phyloP scores from a whole-genome alignment of 2,329 filamentous ascomycete species.

The Talaromyces sp. region DNA sequence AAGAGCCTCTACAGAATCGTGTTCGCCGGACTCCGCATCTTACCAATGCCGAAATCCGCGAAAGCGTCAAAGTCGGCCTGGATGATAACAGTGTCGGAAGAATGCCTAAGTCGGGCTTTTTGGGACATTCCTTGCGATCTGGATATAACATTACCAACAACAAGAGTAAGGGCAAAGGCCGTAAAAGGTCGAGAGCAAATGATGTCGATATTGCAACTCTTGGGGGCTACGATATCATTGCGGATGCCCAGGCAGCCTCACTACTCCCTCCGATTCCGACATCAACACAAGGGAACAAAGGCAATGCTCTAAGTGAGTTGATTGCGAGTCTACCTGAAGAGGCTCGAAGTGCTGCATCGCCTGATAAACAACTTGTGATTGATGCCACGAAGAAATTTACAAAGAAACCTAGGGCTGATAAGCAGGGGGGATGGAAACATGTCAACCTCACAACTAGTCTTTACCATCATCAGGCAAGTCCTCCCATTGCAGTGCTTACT shows the following conservation, averaged over 20 bases:
- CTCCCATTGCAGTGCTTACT: not conserved
- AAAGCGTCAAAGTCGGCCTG: conserved; percentile 4
- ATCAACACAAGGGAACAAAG: conserved; percentile 22
- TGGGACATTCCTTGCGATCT: not conserved
- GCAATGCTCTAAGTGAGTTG: conserved; percentile 29
- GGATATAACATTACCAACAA: not conserved
- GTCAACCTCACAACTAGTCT: conserved; percentile 30
- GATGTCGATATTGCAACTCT: conserved; percentile 21
- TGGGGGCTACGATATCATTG: conserved; percentile 19
- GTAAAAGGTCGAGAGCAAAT: conserved; percentile 4
- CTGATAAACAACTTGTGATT: conserved; percentile 24
- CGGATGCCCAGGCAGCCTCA: conserved; percentile 25
- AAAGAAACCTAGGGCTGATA: conserved; percentile 22
- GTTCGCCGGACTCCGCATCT: not conserved
- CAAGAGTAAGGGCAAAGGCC: not conserved
- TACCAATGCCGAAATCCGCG: conserved; percentile 4
- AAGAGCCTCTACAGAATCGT: not conserved
- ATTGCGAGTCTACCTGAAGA: conserved; percentile 27
- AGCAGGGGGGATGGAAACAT: conserved; percentile 29
- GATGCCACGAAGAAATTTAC: conserved; percentile 28
- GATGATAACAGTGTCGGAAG: not conserved
- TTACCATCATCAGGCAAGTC: conserved; percentile 32
- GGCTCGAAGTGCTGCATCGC: conserved; percentile 20
- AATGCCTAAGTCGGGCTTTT: not conserved
- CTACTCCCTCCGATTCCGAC: conserved; percentile 20